Base-by-base conservation (phyloP, 108 stramenopile species). In the Nitzschia sp. region DNA sequence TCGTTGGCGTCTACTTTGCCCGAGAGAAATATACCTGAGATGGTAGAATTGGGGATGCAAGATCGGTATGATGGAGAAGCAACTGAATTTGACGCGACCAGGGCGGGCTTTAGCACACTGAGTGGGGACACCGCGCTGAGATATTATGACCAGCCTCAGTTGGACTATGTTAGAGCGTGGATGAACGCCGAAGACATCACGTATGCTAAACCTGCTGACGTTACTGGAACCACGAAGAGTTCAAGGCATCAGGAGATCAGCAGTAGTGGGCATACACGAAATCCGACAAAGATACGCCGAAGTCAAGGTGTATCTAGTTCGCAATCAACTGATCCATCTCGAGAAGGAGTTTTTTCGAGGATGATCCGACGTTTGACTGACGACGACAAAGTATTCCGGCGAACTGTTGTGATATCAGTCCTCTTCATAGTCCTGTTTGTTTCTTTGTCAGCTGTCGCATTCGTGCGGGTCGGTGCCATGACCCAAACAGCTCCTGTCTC, bases 371-470 rank as follows among this genome's bases (percentile, higher is more conserved):
- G 13, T 5, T 50, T 50, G 48, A 50, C 48, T 4, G 48, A 50
- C 4, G 48, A 50, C 19, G 48, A 50, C 13, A 50, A 50, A 22
- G 21, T 50, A 4, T 50, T 50, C 19, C 48, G 48, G 13, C 48
- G 48, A 50, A 50, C 19, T 50, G 48, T 50, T 4, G 16, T 50
- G 13, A 50, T 50, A n/a, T 16, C 48, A n/a, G 48, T 21, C 4
- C 8, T 50, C 48, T 50, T 50, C 19, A 50, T 50, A n/a, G 9
- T 50, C 5, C 48, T 50, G 8, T 50, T 50, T 50, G 48, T 50
- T 8, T 50, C 48, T 5, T 22, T 50, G 5, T 50, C 48, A 21
- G 48, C 21, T 16, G 13, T 50, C 19, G 48, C 48, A 21, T 22
- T 50, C 5, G 21, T 50, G 13, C 48, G 48, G 4, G 5, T n/a